Conservation (phyloP, 805 yeast species). For the Hanseniaspora nectarophila region DNA sequence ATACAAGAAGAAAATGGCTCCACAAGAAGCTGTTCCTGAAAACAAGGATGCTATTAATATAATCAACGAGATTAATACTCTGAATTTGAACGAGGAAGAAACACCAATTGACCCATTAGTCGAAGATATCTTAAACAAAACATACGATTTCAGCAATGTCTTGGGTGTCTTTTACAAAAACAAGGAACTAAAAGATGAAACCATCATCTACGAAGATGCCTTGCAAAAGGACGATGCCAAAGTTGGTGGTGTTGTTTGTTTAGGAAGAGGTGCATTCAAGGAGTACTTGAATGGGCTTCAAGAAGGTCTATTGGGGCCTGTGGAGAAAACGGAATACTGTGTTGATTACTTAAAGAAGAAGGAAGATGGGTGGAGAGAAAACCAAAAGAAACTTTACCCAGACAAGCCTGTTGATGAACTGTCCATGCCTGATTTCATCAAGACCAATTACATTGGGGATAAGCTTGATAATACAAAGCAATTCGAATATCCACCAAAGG, state of each 20-base stretch:
- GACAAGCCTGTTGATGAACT: slow-evolving; percentile 16
- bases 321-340: slow-evolving; percentile 38
- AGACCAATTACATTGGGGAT: slow-evolving; percentile 52
- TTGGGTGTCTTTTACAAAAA: slow-evolving; percentile 46
- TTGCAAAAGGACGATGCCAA: slow-evolving; percentile 32
- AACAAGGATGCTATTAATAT: slow-evolving; percentile 19
- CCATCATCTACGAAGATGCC: slow-evolving; percentile 29
- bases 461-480: slow-evolving; percentile 42
- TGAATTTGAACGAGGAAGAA: slow-evolving; percentile 18
- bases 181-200: slow-evolving; percentile 22
- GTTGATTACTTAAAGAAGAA: slow-evolving; percentile 12
- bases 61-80: not conserved
- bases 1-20: slow-evolving; percentile 40
- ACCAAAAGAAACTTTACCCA: slow-evolving; percentile 17
- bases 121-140: slow-evolving; percentile 24
- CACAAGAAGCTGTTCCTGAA: slow-evolving; percentile 21
- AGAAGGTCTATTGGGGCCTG: slow-evolving; percentile 89
- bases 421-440: slow-evolving; percentile 35
- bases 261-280: slow-evolving; percentile 93
- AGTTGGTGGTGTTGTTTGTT: slow-evolving; percentile 78
- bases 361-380: slow-evolving; percentile 19
- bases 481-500: slow-evolving; percentile 41
- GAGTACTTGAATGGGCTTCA: slow-evolving; percentile 85
- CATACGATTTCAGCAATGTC: slow-evolving; percentile 36
- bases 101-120: slow-evolving; percentile 15